A percentile compares a stretch with the other conserved stretches of the same genome.
These are phyloP conservation scores for Lyophyllum shimeji DNA, from an alignment of 768 basidiomycete genomes.

Conservation along the genomic window DNA sequence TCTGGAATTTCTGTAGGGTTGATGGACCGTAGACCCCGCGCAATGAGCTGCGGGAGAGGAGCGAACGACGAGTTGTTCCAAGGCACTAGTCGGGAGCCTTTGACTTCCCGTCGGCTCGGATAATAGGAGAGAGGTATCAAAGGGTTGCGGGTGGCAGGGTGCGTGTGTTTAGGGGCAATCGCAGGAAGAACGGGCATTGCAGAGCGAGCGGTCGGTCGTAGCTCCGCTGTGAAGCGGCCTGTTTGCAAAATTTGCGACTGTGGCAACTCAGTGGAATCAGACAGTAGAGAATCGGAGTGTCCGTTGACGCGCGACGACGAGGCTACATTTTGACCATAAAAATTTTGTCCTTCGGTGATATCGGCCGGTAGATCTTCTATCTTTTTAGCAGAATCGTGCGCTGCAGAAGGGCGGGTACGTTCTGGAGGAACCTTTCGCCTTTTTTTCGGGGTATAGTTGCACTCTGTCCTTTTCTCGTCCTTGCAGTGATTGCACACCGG, in stretches of 20 bases:
- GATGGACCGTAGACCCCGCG: conserved; percentile 52
- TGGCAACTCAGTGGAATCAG: conserved; percentile 1
- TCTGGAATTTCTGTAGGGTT: conserved; percentile 62
- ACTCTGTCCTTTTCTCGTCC: conserved; percentile 50
- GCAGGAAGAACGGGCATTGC: neutral
- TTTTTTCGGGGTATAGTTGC: conserved; percentile 76
- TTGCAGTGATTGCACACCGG: conserved; percentile 71
- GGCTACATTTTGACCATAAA: conserved; percentile 49
- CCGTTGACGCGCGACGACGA: neutral
- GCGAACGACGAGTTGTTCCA: conserved; percentile 61
- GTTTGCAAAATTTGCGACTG: conserved; percentile 16
- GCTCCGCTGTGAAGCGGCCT: conserved; percentile 32
- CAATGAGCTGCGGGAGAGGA: conserved; percentile 56
- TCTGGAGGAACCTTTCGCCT: conserved; percentile 49
- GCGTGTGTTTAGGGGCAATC: neutral
- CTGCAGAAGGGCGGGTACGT: conserved; percentile 5
- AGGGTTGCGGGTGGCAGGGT: neutral
- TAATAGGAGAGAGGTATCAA: neutral
- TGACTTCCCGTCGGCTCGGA: neutral
- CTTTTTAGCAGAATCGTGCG: conserved; percentile 10
- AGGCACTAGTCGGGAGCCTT: conserved; percentile 39
- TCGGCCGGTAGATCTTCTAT: conserved; percentile 7
- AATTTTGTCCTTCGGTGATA: conserved; percentile 22
- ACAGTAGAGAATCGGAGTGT: conserved; percentile 18
- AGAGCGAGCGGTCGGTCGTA: conserved; percentile 8